Evolutionary conservation across 176 grass and related monocot genomes (phyloP).

Genomic region (Avena sativa): DNA sequence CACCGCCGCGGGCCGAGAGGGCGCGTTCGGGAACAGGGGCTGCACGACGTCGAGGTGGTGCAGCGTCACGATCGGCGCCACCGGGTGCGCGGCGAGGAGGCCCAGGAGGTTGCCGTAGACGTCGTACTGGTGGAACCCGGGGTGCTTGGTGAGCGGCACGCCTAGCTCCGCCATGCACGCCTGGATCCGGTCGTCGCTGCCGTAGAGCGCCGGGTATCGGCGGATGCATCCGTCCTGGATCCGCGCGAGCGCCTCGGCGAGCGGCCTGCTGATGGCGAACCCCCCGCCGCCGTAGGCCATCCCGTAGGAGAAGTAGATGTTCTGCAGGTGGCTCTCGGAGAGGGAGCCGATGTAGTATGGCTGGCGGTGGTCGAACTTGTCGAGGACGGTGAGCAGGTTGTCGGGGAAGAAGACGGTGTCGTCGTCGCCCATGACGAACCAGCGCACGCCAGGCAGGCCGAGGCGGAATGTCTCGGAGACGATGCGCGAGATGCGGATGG

Average conservation of each 20-base stretch:
- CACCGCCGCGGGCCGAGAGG: slow-evolving; percentile 57
- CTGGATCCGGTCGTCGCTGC: slow-evolving; percentile 95
- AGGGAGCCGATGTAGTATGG: slow-evolving; percentile 94
- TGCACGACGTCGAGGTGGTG: slow-evolving; percentile 94
- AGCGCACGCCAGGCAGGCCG: slow-evolving; percentile 69
- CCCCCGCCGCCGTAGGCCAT: slow-evolving; percentile 97
- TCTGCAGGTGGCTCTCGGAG: slow-evolving; percentile 90
- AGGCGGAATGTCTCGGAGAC: slow-evolving; percentile 94
- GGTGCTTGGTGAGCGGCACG: slow-evolving; percentile 84
- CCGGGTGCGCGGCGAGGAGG: slow-evolving; percentile 78
- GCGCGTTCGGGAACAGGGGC: slow-evolving; percentile 68
- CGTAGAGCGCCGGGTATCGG: slow-evolving; percentile 89
- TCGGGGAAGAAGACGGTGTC: slow-evolving; percentile 93
- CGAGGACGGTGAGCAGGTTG: slow-evolving; percentile 80
- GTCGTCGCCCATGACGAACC: slow-evolving; percentile 99
- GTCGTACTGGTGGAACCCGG: slow-evolving; percentile 97
- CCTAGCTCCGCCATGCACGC: slow-evolving; percentile 99
- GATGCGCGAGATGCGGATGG: slow-evolving; percentile 96
- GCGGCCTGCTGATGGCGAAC: slow-evolving; percentile 86
- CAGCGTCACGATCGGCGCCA: slow-evolving; percentile 81
- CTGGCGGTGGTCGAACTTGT: slow-evolving; percentile 82
- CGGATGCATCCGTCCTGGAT: slow-evolving; percentile 89
- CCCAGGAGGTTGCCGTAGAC: slow-evolving; percentile 91
- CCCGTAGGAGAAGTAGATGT: slow-evolving; percentile 95
- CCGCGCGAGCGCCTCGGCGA: slow-evolving; percentile 66